A percentile compares a stretch with the other conserved stretches of the same genome.
These are phyloP conservation scores for Aspergillus latus DNA, from an alignment of 2,329 filamentous ascomycete species.

Conservation along the genomic window DNA sequence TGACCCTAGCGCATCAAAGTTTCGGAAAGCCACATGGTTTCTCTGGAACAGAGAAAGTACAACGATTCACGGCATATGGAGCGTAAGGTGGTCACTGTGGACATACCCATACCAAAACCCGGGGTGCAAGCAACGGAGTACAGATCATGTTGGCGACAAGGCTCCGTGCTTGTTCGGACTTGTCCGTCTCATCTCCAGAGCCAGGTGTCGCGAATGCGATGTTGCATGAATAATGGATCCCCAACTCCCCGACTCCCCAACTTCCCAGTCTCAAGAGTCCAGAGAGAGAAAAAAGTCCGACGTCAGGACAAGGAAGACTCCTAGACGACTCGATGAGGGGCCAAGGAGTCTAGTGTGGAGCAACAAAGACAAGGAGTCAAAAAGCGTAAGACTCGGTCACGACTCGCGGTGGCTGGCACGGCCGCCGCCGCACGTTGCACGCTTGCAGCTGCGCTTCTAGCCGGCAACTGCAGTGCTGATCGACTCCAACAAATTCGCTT, in stretches of 20 bases:
- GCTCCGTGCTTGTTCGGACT: conserved; percentile 1
- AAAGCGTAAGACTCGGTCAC: neutral
- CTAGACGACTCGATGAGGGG: neutral
- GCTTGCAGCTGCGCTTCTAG: conserved; percentile 7
- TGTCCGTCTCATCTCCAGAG: conserved; percentile 3
- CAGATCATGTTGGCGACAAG: neutral
- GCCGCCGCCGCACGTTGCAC: no score
- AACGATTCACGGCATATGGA: neutral
- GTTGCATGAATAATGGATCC: neutral
- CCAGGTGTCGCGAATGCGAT: neutral
- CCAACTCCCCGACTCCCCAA: neutral
- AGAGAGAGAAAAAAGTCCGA: neutral
- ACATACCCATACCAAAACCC: neutral
- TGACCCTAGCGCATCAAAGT: neutral
- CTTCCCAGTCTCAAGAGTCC: neutral
- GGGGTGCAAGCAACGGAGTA: neutral
- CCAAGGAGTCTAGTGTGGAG: neutral
- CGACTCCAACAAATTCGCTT: conserved; percentile 10
- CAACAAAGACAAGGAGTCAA: conserved; percentile 10
- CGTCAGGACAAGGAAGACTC: neutral
- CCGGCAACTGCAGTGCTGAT: neutral
- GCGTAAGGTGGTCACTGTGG: no score
- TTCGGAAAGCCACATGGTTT: conserved; percentile 20
- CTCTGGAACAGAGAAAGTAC: neutral
- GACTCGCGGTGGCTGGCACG: conserved; percentile 15